phyloP scores from a whole-genome alignment of 192 early-diverging fungal species.

The Coemansia guatemalensis region DNA sequence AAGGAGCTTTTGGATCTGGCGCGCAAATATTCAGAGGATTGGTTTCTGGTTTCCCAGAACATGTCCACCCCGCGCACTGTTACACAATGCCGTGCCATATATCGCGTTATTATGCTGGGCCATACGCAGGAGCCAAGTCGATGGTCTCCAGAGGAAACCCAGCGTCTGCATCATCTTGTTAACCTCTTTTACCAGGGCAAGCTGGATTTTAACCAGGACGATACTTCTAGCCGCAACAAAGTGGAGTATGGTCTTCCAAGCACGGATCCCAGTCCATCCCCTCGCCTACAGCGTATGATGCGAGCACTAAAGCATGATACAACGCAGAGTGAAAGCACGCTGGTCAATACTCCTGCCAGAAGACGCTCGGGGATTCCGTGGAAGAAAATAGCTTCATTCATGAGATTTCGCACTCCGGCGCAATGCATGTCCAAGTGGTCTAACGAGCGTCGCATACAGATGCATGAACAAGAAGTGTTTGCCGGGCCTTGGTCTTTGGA shows the following conservation, averaged over 20 bases:
- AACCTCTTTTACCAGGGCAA: conserved; percentile 9
- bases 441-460: not conserved
- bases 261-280: not conserved
- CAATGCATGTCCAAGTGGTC: conserved; percentile 31
- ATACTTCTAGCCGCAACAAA: not conserved
- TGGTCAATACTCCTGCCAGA: too few species aligned
- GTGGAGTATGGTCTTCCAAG: not conserved
- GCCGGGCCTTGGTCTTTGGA: conserved; percentile 30
- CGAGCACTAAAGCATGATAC: not conserved
- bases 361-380: conserved; percentile 1
- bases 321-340: too few species aligned
- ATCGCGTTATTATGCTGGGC: not conserved
- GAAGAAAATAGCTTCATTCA: conserved; percentile 26
- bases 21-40: conserved; percentile 13
- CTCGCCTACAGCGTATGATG: not conserved
- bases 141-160: conserved; percentile 19
- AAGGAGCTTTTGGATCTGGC: conserved; percentile 14
- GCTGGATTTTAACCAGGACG: not conserved
- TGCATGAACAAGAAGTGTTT: not conserved
- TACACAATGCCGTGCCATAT: conserved; percentile 16
- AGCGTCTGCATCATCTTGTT: conserved; percentile 26
- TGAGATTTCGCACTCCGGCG: conserved; percentile 13
- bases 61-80: conserved; percentile 25
- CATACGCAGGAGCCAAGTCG: not conserved
- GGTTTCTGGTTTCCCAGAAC: conserved; percentile 9